Conservation (phyloP, 2,329 filamentous ascomycete genomes). For the Claviceps pazoutovae region DNA sequence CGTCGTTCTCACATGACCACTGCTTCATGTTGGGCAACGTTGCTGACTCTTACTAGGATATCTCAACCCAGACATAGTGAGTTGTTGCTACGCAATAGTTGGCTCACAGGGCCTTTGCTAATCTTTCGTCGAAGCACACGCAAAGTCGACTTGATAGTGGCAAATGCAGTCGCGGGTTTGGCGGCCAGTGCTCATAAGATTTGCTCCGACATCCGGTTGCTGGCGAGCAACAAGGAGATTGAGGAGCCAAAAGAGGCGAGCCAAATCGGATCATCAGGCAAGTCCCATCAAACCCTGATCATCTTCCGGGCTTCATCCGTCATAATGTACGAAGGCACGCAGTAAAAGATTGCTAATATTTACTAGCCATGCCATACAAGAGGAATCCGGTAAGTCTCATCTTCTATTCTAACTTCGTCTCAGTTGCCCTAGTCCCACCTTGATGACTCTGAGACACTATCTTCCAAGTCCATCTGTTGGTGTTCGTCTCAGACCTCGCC, state of each 20-base stretch:
- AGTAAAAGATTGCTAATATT: conserved; percentile 31
- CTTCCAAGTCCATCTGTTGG: background rate
- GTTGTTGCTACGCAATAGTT: conserved; percentile 1
- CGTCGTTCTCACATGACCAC: conserved; percentile 48
- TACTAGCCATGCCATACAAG: conserved; percentile 18
- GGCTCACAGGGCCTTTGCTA: conserved; percentile 1
- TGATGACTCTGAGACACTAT: no score
- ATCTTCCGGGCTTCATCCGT: background rate
- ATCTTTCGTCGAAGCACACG: conserved; percentile 31
- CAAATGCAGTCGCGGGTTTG: conserved; percentile 66
- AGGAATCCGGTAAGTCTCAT: conserved; percentile 7
- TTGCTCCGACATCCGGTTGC: conserved; percentile 57
- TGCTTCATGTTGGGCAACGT: conserved; percentile 7
- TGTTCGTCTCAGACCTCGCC: background rate
- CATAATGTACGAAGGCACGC: background rate
- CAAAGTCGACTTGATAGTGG: conserved; percentile 70
- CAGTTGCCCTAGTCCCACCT: background rate
- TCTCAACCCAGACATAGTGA: conserved; percentile 51
- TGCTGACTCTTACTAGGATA: conserved; percentile 5
- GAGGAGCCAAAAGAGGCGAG: conserved; percentile 73
- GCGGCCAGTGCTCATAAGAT: conserved; percentile 64
- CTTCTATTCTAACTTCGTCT: background rate
- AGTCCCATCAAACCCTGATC: background rate
- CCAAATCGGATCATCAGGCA: conserved; percentile 49
- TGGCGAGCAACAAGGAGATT: conserved; percentile 66